Conservation (phyloP, 2,329 filamentous ascomycete genomes). For the Parastagonospora nodorum region DNA sequence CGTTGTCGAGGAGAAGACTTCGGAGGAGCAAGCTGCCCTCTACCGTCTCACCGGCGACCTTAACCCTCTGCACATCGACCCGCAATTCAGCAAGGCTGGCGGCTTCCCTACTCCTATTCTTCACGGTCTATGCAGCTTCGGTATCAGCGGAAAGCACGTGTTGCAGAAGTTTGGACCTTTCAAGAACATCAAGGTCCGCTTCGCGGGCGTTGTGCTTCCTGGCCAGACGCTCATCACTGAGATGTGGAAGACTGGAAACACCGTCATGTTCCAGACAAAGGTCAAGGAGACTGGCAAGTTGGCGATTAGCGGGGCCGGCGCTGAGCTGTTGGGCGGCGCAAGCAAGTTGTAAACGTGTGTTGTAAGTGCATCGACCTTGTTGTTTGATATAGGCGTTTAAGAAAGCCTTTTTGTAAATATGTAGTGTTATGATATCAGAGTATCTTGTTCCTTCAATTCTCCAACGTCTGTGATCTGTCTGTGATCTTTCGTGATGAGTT, state of each 20-base stretch:
- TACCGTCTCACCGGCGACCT: slow-evolving; percentile 94
- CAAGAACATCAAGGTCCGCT: slow-evolving; percentile 92
- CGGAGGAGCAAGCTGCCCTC: slow-evolving; percentile 87
- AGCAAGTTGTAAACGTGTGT: slow-evolving; percentile 41
- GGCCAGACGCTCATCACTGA: slow-evolving; percentile 88
- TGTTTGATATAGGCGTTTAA: neutral
- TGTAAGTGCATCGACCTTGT: neutral
- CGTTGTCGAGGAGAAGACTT: slow-evolving; percentile 83
- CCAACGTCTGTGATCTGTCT: neutral
- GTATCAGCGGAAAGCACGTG: slow-evolving; percentile 87
- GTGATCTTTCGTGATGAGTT: neutral
- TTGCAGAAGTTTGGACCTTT: slow-evolving; percentile 80
- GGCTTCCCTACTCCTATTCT: slow-evolving; percentile 94
- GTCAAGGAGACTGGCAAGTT: slow-evolving; percentile 93
- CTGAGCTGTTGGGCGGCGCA: slow-evolving; percentile 67
- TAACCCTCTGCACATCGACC: slow-evolving; percentile 96
- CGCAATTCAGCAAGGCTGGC: slow-evolving; percentile 89
- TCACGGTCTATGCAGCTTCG: slow-evolving; percentile 96
- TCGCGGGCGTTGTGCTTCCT: slow-evolving; percentile 82
- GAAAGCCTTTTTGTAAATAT: slow-evolving; percentile 3
- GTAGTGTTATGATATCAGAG: slow-evolving; percentile 8
- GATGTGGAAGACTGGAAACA: slow-evolving; percentile 89
- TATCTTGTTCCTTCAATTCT: neutral
- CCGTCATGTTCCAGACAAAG: slow-evolving; percentile 81
- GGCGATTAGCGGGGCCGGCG: slow-evolving; percentile 80